phyloP scores from a whole-genome alignment of 2,329 filamentous ascomycete genomes.

The Metarhizium robertsii region DNA sequence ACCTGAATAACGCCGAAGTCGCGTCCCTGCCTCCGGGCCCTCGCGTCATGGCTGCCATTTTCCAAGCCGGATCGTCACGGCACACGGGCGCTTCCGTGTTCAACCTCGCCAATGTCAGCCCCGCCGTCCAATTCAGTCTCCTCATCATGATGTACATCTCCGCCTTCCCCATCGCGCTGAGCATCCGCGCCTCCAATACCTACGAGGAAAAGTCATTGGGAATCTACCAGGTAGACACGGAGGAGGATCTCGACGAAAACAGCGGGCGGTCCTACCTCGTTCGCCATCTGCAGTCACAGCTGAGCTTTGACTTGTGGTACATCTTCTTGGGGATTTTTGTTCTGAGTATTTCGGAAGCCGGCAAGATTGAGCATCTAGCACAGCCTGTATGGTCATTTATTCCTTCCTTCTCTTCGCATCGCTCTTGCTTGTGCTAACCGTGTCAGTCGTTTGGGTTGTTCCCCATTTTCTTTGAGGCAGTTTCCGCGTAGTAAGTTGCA shows the following conservation, averaged over 20 bases:
- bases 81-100: conserved; percentile 43
- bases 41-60: conserved; percentile 46
- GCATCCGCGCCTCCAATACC: conserved; percentile 50
- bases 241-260: not conserved
- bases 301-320: not conserved
- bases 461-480: conserved; percentile 24
- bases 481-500: conserved; percentile 22
- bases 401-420: not conserved
- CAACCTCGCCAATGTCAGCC: conserved; percentile 36
- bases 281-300: not conserved
- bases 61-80: conserved; percentile 43
- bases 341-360: conserved; percentile 13
- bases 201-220: conserved; percentile 55
- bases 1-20: conserved; percentile 43
- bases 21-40: conserved; percentile 32
- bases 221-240: conserved; percentile 31
- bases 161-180: conserved; percentile 51
- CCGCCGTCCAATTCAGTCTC: conserved; percentile 47
- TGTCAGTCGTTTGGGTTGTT: conserved; percentile 20
- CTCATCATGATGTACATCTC: conserved; percentile 60
- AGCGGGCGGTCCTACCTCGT: not conserved
- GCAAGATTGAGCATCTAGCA: conserved; percentile 14
- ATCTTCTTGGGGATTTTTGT: conserved; percentile 1
- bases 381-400: conserved; percentile 14
- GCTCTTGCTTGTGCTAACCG: not conserved